Evolutionary conservation across 257 asterid genomes (phyloP), one percentile per base, ranked within the genome.

Genomic region (Przewalskia tangutica): DNA sequence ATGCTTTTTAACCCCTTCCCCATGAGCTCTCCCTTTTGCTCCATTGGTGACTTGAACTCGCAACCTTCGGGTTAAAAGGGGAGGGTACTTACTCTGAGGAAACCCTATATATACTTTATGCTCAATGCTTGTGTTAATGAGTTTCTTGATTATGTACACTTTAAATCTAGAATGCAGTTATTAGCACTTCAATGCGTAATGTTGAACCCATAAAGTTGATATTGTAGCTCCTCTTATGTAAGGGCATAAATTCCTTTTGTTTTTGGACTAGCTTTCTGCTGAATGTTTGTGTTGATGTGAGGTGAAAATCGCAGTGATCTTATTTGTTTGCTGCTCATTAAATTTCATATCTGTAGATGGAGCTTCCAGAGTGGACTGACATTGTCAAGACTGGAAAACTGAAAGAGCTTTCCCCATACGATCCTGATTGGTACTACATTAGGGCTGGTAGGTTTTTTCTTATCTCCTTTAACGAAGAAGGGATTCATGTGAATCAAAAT

Each of bases 291-390:
- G 8, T 17, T 32, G 42, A 10, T 23, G 32, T 1, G 10, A 32
- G 5, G 4, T 34, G 5, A 5, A 34, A 32, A 7, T 11, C n/a
- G 20, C 42, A 51, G 4, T 50, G 51, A 20, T 75, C 46, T 75
- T 50, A 7, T 44, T 36, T 18, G 34, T 18, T 70, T 48, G 51
- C 4, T 70, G 38, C 34, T 48, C 23, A 0, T 48, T 12, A 48
- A 50, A 50, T 75, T 10, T 58, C 7, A n/a, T 58, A 11, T 12
- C 6, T 12, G 59, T 50, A 94, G 98, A 89, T 95, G 88, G 98
- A 93, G 93, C 97, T 95, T 40, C 98, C 98, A 0, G 93, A 89
- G 82, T 95, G 98, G 98, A 93, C 97, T 38, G 98, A 95, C 82
- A 90, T 95, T 12, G 98, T 93, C 87, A 95, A 95, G 86, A 95